Conservation (phyloP, 441 rosid species). For the Francoa sonchifolia region DNA sequence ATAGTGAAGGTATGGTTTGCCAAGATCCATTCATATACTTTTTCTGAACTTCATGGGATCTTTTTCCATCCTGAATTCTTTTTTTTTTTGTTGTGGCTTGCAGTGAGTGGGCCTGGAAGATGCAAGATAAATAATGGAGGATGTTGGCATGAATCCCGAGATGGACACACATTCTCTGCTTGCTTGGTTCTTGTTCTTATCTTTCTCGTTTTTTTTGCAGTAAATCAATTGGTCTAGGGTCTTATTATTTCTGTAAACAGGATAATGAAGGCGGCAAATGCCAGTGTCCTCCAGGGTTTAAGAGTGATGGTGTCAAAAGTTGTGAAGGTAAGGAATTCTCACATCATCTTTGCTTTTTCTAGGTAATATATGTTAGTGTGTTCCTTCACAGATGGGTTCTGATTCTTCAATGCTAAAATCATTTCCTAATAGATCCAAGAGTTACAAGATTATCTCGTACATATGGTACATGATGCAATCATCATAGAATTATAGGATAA, state of each 20-base stretch:
- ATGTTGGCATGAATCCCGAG: constrained; percentile 64
- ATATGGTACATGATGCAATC: too few species aligned
- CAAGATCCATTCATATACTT: too few species aligned
- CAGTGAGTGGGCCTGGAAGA: constrained; percentile 86
- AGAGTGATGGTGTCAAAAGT: constrained; percentile 69
- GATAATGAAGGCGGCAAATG: constrained; percentile 52
- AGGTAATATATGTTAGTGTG: too few species aligned
- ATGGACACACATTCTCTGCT: constrained; percentile 70
- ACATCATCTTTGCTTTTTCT: background rate
- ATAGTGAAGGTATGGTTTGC: too few species aligned
- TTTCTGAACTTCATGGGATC: too few species aligned
- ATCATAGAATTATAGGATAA: too few species aligned
- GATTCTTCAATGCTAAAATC: too few species aligned
- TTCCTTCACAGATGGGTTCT: too few species aligned
- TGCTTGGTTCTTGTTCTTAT: constrained; percentile 49
- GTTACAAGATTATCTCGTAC: too few species aligned
- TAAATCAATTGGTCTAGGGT: constrained; percentile 6
- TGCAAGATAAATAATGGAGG: constrained; percentile 93
- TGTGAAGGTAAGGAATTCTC: constrained; percentile 47
- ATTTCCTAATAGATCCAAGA: too few species aligned
- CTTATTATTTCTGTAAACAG: constrained; percentile 27
- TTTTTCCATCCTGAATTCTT: too few species aligned
- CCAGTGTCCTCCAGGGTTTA: constrained; percentile 79
- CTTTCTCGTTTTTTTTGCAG: constrained; percentile 1
- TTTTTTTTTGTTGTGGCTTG: constrained; percentile 12